Conservation (phyloP, 2,329 filamentous ascomycete genomes). For the Botrytis byssoidea region DNA sequence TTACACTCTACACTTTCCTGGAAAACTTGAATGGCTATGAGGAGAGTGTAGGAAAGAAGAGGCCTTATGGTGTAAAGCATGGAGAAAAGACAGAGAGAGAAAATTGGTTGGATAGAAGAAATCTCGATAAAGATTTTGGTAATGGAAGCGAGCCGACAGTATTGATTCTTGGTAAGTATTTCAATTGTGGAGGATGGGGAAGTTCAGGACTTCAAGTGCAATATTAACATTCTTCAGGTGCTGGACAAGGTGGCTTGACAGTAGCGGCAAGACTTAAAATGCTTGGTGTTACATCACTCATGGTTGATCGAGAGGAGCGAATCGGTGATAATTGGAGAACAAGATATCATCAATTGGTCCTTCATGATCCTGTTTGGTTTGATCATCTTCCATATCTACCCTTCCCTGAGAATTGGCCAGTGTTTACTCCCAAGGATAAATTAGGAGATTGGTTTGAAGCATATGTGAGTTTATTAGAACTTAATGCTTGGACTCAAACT, state of each 20-base stretch:
- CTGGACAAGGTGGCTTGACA: conserved; percentile 59
- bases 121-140: conserved; percentile 47
- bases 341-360: conserved; percentile 63
- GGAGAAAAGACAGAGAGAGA: conserved; percentile 50
- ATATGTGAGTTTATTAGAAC: conserved; percentile 61
- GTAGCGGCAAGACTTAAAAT: conserved; percentile 59
- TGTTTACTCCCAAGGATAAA: conserved; percentile 72
- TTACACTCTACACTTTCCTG: conserved; percentile 61
- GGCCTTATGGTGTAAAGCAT: conserved; percentile 57
- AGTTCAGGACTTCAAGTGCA: conserved; percentile 24
- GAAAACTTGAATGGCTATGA: conserved; percentile 53
- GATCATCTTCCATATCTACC: conserved; percentile 62
- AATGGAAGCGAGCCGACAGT: conserved; percentile 49
- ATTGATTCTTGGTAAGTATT: conserved; percentile 55
- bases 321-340: conserved; percentile 65
- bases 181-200: background rate
- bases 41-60: conserved; percentile 47
- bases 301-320: conserved; percentile 57
- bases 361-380: conserved; percentile 63
- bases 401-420: conserved; percentile 64
- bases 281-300: conserved; percentile 53
- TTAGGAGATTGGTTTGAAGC: conserved; percentile 66
- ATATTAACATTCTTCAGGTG: conserved; percentile 53
- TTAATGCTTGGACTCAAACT: conserved; percentile 64
- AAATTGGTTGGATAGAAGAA: conserved; percentile 60